Base-by-base conservation (phyloP, 2,329 filamentous ascomycete genomes). In the Passalora sequoiae region DNA sequence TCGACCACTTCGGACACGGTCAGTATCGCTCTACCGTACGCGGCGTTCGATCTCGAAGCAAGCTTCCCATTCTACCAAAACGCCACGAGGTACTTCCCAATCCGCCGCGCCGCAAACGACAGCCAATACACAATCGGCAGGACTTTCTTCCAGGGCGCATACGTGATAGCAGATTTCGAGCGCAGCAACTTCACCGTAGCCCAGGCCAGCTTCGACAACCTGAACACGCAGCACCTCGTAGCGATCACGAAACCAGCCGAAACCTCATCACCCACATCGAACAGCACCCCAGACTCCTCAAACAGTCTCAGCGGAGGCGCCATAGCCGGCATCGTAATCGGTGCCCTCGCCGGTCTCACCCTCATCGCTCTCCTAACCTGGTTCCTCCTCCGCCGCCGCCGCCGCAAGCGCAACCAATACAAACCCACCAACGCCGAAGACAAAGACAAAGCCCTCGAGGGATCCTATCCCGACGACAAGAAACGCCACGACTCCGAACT, bases 311-410 rank as follows among this genome's bases (percentile, higher is more conserved):
- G 85, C 8, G 84, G 85, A 13, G 89, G 89, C 46, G 80, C 83
- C n/a, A 94, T 97, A 66, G 92, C 91, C 1, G 92, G 91, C 0
- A 86, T 94, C 53, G 89, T 91, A 2, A 73, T 97, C 56, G 92
- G 92, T 16, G 80, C 84, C 2, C 65, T 97, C 16, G 72, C 79
- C 3, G 89, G 82, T 22, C 72, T 81, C 5, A 27, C 24, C 24
- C 66, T 95, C 10, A 62, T 96, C 12, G 60, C 63, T 6, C 61
- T 50, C 8, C 46, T 64, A 1, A 4, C 41, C 16, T 51, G 43
- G 36, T 47, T 71, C 15, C 62, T 71, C 20, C 59, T 68, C 20
- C 62, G 65, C 54, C 59, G 65, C 37, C 60, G 59, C 4, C 46
- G 47, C 16, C 53, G 16, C 10, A n/a, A n/a, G n/a, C n/a, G n/a